Conservation (phyloP, 176 grass and related monocot species). For the barley (Hordeum vulgare) region MorexV3_pseudomolecules_assembly NC_058519.1:652239805-652240304, state of each 20-base stretch:
- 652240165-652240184: neutral
- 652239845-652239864: neutral
- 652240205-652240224: neutral
- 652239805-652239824: neutral
- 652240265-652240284: neutral
- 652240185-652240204: neutral
- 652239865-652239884: neutral
- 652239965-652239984: neutral
- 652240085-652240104: neutral
- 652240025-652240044: neutral
- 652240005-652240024: neutral
- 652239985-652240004: neutral
- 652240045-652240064: neutral
- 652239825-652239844: neutral
- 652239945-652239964: neutral
- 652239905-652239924: neutral
- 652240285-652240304: neutral
- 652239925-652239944: neutral
- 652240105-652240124: neutral
- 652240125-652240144: neutral
- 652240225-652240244: neutral
- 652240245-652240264: neutral
- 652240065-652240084: neutral
- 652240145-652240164: neutral
- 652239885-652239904: neutral